These are phyloP conservation scores for Cucurbita argyrosperma DNA, from an alignment of 306 rosid genomes.

Conservation along the genomic window DNA sequence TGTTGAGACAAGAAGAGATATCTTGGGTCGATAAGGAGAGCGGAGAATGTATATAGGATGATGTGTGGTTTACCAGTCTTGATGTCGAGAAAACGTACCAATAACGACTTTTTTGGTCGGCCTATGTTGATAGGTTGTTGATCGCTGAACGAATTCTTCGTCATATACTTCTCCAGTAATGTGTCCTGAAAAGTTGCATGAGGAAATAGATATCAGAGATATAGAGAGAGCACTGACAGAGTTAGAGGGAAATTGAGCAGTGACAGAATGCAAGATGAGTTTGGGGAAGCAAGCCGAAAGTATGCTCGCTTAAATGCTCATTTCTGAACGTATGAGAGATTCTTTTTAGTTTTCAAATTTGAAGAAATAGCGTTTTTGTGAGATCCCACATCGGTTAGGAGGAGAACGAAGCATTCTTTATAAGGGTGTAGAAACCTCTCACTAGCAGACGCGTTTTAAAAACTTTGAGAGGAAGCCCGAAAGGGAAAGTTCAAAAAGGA, in stretches of 20 bases:
- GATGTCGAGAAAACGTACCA: constrained; percentile 25
- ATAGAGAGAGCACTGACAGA: neutral
- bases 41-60: neutral
- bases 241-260: neutral
- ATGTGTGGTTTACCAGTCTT: neutral
- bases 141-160: constrained; percentile 45
- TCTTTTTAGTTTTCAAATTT: too few species aligned
- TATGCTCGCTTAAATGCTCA: neutral
- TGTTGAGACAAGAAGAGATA: constrained; percentile 19
- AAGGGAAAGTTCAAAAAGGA: too few species aligned
- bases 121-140: constrained; percentile 24
- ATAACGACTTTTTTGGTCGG: constrained; percentile 45
- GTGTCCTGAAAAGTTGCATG: constrained; percentile 43
- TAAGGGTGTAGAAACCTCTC: too few species aligned
- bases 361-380: too few species aligned
- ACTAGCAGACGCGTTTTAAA: too few species aligned
- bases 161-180: constrained; percentile 43
- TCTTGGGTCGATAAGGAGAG: neutral
- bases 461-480: too few species aligned
- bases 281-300: neutral
- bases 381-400: too few species aligned
- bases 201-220: neutral
- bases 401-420: too few species aligned
- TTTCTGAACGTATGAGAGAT: neutral
- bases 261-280: neutral